Evolutionary conservation across 352 stramenopile species (phyloP).

Genomic region (Phytophthora citrophthora): DNA sequence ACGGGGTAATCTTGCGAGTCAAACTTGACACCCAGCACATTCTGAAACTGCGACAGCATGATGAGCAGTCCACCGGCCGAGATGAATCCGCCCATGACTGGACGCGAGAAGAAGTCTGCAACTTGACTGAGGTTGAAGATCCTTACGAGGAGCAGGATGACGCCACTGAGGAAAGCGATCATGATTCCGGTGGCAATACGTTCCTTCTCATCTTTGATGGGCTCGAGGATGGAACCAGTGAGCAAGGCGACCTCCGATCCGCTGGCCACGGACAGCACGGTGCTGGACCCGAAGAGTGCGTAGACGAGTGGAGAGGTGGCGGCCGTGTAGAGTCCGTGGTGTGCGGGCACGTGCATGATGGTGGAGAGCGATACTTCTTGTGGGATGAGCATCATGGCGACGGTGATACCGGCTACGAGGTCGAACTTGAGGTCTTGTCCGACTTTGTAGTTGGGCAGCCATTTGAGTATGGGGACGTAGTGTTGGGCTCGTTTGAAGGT

Average conservation of each 20-base stretch:
- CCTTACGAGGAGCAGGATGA: slow-evolving; percentile 77
- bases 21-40: slow-evolving; percentile 77
- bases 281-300: slow-evolving; percentile 78
- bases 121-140: slow-evolving; percentile 87
- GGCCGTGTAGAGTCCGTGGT: slow-evolving; percentile 33
- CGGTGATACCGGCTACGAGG: slow-evolving; percentile 12
- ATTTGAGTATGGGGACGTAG: slow-evolving; percentile 20
- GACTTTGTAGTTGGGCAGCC: slow-evolving; percentile 21
- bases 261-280: slow-evolving; percentile 83
- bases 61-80: slow-evolving; percentile 90
- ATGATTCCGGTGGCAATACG: slow-evolving; percentile 51
- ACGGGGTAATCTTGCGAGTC: slow-evolving; percentile 52
- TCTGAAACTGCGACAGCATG: slow-evolving; percentile 88
- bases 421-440: slow-evolving; percentile 23
- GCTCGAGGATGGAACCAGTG: slow-evolving; percentile 56
- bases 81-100: slow-evolving; percentile 90
- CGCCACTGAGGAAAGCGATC: slow-evolving; percentile 75
- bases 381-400: slow-evolving; percentile 18
- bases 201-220: slow-evolving; percentile 46
- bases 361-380: slow-evolving; percentile 16
- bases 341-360: slow-evolving; percentile 17
- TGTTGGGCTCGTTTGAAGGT: slow-evolving; percentile 22
- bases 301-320: slow-evolving; percentile 86
- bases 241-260: slow-evolving; percentile 61
- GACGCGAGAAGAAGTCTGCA: slow-evolving; percentile 88